These are phyloP conservation scores for Fusarium neocosmosporiellum DNA, from an alignment of 2,329 filamentous ascomycete genomes.

Conservation along the genomic window DNA sequence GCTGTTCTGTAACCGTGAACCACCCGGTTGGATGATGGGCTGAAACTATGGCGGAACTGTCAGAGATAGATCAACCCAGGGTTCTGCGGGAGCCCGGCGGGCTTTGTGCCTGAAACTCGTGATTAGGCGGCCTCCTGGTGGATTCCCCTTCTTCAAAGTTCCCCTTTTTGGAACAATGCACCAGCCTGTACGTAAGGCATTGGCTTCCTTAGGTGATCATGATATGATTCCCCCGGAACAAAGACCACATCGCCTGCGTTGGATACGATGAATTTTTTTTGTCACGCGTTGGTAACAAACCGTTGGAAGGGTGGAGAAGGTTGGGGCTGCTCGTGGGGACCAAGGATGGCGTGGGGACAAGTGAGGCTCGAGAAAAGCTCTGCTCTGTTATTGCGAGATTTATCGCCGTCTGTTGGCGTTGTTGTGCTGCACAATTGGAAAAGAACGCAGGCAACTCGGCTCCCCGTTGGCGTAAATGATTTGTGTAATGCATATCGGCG, in stretches of 20 bases:
- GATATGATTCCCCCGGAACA: constrained; percentile 25
- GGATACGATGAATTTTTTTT: constrained; percentile 26
- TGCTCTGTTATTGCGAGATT: constrained; percentile 18
- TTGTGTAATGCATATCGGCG: constrained; percentile 27
- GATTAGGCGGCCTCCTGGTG: constrained; percentile 8
- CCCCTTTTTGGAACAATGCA: constrained; percentile 7
- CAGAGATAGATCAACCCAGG: constrained; percentile 9
- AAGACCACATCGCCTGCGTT: neutral
- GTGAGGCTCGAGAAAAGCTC: neutral
- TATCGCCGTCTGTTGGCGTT: neutral
- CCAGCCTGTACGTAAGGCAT: constrained; percentile 1
- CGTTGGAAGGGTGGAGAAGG: constrained; percentile 32
- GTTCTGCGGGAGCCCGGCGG: neutral
- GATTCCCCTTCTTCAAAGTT: neutral
- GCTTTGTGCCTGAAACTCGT: neutral
- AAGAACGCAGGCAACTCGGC: neutral
- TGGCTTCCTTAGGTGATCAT: constrained; percentile 13
- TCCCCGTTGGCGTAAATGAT: constrained; percentile 10
- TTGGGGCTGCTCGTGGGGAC: constrained; percentile 22
- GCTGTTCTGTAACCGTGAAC: neutral
- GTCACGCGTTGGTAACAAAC: constrained; percentile 27
- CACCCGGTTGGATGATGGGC: neutral
- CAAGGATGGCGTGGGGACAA: constrained; percentile 29
- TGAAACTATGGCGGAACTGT: neutral
- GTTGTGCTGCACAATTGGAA: neutral